Percentiles rank a stretch among this genome's conserved stretches.
phyloP scores from a whole-genome alignment of 1,284 basidiomycete genomes.

The Xerocomus cyaneibrunnescens region DNA sequence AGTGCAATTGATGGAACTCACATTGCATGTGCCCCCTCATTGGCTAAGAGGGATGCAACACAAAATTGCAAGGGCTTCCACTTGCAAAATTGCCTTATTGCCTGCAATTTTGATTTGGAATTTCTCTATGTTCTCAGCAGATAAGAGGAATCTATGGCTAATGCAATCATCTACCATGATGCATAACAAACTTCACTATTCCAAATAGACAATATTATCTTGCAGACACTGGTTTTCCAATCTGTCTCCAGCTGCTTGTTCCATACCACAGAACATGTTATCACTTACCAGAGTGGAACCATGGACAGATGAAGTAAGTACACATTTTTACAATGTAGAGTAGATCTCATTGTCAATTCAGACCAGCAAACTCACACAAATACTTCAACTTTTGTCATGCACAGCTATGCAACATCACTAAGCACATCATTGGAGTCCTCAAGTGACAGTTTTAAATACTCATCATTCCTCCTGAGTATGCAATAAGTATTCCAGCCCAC shows the following conservation, averaged over 20 bases:
- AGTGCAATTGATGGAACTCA: not conserved
- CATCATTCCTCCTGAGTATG: not conserved
- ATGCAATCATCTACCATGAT: constrained; percentile 2
- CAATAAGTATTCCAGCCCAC: not conserved
- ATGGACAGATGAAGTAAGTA: not conserved
- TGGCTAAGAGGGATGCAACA: not conserved
- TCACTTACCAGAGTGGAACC: not conserved
- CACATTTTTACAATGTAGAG: not conserved
- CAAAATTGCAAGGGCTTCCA: not conserved
- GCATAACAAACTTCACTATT: not conserved
- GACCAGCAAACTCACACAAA: not conserved
- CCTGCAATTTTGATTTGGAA: constrained; percentile 1
- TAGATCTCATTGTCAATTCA: not conserved
- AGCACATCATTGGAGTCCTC: not conserved
- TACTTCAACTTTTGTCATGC: not conserved
- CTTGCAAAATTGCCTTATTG: not conserved
- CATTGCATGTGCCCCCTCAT: not conserved
- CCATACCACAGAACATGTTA: not conserved
- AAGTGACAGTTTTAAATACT: not conserved
- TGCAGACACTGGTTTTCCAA: not conserved
- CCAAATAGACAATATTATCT: constrained; percentile 6
- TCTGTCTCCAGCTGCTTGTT: not conserved
- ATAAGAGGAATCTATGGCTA: not conserved
- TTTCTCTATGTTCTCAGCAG: constrained; percentile 7
- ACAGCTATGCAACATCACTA: not conserved